Evolutionary conservation across 164 flowering plant species (phyloP), one percentile per base, ranked within the genome.

Genomic region (Euptelea pleiosperma): DNA sequence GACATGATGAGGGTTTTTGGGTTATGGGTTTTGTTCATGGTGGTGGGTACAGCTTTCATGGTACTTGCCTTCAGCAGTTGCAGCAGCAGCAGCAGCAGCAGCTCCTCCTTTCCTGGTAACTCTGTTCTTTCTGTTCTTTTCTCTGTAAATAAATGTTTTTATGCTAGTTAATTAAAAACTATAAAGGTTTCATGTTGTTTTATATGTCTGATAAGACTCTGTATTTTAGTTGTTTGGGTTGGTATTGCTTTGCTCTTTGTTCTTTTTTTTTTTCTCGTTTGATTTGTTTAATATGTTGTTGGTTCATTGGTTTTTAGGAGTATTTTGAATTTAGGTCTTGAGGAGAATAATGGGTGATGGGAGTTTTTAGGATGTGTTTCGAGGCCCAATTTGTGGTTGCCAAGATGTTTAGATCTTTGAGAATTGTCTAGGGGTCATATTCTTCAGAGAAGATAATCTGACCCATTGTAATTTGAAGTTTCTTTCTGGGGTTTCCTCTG

Each of bases 1-100:
- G 33, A 19, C 48, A 62, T 54, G 21, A 76, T 72, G 75, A 77
- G 60, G 76, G 56, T 46, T 55, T 60, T 52, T 66, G 65, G 64
- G 29, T 26, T 67, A 18, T 70, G 63, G 65, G 60, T 72, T 45
- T 36, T 67, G 61, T 29, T 70, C 57, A 31, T 70, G 36, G 48
- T 66, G 48, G 52, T 58, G 52, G 70, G 66, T 24, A 62, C 76
- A 37, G 58, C 50, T 67, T 61, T 76, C 15, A 19, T 69, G 52
- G 28, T 59, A 52, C 44, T 63, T 16, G n/a, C 30, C 57, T 42
- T 52, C 60, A 57, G 19, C 34, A 55, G 6, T 34, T 6, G 10
- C 64, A 30, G 12, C 54, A 50, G 12, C 35, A 30, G 11, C n/a
- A 11, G 49, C 62, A 42, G 31, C 36, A 50, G 6, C 24, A 46